phyloP scores from a whole-genome alignment of 352 stramenopile genomes.

The Pythium oligandrum region DNA sequence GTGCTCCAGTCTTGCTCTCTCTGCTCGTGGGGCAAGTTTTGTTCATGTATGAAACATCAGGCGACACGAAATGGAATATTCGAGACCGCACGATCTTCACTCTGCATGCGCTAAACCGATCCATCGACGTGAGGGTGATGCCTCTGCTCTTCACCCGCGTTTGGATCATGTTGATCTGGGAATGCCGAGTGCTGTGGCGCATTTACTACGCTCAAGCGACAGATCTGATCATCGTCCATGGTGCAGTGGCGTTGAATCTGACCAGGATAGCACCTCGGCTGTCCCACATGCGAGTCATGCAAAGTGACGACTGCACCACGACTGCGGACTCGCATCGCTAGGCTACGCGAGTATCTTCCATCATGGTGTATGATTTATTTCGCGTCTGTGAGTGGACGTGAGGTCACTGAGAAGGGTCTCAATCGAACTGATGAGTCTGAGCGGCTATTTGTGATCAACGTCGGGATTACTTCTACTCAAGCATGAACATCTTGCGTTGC shows the following conservation, averaged over 20 bases:
- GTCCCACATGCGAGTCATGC: too few relatives aligned
- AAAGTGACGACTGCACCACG: too few relatives aligned
- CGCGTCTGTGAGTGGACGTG: too few relatives aligned
- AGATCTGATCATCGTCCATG: conserved; percentile 19
- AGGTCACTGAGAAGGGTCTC: too few relatives aligned
- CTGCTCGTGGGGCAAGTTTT: background rate
- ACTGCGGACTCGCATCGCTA: too few relatives aligned
- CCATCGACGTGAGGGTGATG: conserved; percentile 10
- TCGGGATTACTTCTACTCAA: too few relatives aligned
- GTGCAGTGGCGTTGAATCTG: conserved; percentile 17
- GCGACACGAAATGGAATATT: background rate
- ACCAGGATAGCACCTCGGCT: background rate
- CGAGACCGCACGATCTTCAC: background rate
- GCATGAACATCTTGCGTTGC: too few relatives aligned
- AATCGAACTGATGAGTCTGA: too few relatives aligned
- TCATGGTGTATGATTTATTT: too few relatives aligned
- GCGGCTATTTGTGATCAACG: too few relatives aligned
- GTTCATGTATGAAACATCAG: background rate
- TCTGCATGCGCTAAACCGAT: too few relatives aligned
- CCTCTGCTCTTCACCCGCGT: conserved; percentile 19
- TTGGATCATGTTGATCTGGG: conserved; percentile 23
- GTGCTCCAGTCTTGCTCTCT: background rate
- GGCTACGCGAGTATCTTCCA: too few relatives aligned
- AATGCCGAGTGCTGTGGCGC: conserved; percentile 18
- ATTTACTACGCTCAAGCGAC: conserved; percentile 4